These are phyloP conservation scores for Chlorella variabilis DNA, from an alignment of 163 green algal species.

Conservation along the genomic window DNA sequence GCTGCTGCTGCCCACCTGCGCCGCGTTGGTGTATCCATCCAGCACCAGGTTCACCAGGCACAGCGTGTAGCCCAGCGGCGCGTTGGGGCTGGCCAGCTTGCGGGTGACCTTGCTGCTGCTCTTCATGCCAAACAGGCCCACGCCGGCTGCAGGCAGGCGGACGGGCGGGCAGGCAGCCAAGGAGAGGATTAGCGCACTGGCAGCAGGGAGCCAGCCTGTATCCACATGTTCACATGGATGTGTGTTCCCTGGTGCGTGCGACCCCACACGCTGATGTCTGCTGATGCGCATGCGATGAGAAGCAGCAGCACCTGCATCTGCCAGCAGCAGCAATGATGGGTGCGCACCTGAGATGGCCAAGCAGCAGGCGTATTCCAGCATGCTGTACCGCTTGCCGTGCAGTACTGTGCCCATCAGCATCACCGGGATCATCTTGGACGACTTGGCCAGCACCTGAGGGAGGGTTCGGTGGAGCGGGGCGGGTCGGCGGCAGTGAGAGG, in stretches of 20 bases:
- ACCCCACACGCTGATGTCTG: no score
- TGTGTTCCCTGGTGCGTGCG: no score
- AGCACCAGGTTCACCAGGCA: conserved; percentile 90
- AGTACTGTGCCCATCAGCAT: conserved; percentile 96
- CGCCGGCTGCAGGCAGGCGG: conserved; percentile 41
- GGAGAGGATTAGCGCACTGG: not conserved
- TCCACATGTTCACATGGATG: no score
- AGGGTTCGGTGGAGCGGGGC: no score
- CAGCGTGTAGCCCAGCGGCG: conserved; percentile 90
- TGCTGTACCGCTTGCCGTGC: conserved; percentile 83
- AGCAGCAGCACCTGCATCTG: not conserved
- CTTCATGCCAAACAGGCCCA: conserved; percentile 81
- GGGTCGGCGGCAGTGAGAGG: no score
- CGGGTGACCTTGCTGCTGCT: conserved; percentile 56
- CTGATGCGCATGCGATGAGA: no score
- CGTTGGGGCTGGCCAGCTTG: conserved; percentile 88
- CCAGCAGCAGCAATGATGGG: no score
- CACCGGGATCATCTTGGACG: conserved; percentile 98
- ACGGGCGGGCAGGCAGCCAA: not conserved
- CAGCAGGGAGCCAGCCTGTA: no score
- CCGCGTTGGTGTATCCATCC: conserved; percentile 94
- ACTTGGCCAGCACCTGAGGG: conserved; percentile 95
- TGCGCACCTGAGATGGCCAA: conserved; percentile 76
- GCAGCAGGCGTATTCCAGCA: conserved; percentile 92
- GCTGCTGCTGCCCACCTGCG: conserved; percentile 68